Conservation (phyloP, 2,329 filamentous ascomycete genomes). For the Herpotrichia juniperi region DNA sequence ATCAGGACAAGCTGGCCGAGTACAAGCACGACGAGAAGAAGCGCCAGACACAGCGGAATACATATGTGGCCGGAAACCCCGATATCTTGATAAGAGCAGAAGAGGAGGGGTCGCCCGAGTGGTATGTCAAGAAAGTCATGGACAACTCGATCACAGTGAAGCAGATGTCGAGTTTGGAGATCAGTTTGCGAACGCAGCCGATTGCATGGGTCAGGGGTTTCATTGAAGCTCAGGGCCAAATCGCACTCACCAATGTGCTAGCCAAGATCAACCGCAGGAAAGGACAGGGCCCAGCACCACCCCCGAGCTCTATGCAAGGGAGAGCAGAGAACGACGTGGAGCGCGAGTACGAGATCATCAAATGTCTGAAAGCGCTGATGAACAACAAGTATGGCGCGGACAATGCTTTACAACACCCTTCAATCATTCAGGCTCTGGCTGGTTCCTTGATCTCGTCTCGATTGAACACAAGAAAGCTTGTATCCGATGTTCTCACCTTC, state of each 20-base stretch:
- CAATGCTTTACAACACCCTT: conserved; percentile 87
- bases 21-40: conserved; percentile 94
- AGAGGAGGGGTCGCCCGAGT: conserved; percentile 95
- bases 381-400: conserved; percentile 99
- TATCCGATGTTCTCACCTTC: conserved; percentile 96
- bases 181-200: conserved; percentile 93
- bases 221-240: conserved; percentile 95
- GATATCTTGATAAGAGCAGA: conserved; percentile 78
- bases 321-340: conserved; percentile 79
- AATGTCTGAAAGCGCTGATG: conserved; percentile 96
- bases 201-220: conserved; percentile 97
- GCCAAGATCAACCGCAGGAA: conserved; percentile 92
- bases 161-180: conserved; percentile 88
- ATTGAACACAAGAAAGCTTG: conserved; percentile 88
- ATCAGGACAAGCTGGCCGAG: conserved; percentile 92
- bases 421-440: conserved; percentile 85
- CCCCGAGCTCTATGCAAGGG: conserved; percentile 57
- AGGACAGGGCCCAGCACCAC: conserved; percentile 71
- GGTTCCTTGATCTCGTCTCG: conserved; percentile 87
- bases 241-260: conserved; percentile 91
- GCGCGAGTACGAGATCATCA: conserved; percentile 94
- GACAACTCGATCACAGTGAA: conserved; percentile 93
- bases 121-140: conserved; percentile 97
- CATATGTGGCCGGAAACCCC: conserved; percentile 67
- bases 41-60: conserved; percentile 72